A percentile compares a stretch with the other conserved stretches of the same genome.
Evolutionary conservation across 2,329 filamentous ascomycete genomes (phyloP).

Genomic region (Diplodia mutila): DNA sequence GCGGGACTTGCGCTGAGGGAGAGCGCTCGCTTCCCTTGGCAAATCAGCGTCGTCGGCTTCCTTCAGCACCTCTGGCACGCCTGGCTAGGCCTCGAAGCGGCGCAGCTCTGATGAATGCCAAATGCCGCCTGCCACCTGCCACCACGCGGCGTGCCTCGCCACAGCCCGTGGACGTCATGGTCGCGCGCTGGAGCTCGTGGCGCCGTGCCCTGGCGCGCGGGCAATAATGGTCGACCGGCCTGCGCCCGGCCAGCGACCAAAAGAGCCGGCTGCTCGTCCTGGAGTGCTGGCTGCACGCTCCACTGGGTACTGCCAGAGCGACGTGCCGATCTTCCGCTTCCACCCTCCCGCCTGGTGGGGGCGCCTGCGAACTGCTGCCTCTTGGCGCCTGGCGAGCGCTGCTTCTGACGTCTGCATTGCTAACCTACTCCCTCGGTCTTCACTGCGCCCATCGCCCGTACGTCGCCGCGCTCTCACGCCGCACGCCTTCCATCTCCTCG

Average conservation of each 20-base stretch:
- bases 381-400: slow-evolving; percentile 7
- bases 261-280: background rate
- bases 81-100: slow-evolving; percentile 9
- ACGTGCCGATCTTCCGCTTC: slow-evolving; percentile 25
- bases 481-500: slow-evolving; percentile 72
- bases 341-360: slow-evolving; percentile 19
- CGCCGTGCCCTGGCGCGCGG: background rate
- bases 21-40: slow-evolving; percentile 19
- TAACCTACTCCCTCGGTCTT: slow-evolving; percentile 4
- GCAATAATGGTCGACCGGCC: background rate
- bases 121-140: background rate
- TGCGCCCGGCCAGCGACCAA: background rate
- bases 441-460: slow-evolving; percentile 47
- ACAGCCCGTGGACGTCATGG: slow-evolving; percentile 15
- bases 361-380: slow-evolving; percentile 13
- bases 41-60: slow-evolving; percentile 19
- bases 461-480: slow-evolving; percentile 42
- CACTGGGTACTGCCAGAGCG: background rate
- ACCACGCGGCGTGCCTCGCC: background rate
- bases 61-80: slow-evolving; percentile 9
- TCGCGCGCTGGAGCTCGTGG: background rate
- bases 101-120: slow-evolving; percentile 1
- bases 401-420: slow-evolving; percentile 16
- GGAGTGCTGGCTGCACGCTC: slow-evolving; percentile 3
- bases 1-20: slow-evolving; percentile 24